Evolutionary conservation across 2,329 filamentous ascomycete species (phyloP).

Genomic region (Xylaria sp.): DNA sequence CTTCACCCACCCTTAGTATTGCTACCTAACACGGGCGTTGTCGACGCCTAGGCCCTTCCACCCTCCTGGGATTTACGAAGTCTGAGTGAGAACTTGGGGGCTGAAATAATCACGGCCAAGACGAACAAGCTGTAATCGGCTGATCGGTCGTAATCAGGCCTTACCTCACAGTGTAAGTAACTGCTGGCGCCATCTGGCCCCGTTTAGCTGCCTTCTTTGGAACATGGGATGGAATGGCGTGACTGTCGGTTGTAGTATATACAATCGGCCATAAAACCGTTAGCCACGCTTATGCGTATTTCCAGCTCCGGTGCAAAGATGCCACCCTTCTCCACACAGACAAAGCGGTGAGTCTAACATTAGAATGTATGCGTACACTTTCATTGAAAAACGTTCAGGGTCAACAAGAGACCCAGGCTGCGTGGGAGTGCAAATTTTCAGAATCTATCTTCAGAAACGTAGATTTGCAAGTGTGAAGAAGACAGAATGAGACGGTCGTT

Average conservation of each 20-base stretch:
- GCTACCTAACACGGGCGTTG: neutral
- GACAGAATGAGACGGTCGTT: too few species aligned
- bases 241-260: too few species aligned
- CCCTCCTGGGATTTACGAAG: neutral
- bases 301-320: neutral
- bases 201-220: neutral
- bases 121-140: neutral
- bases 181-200: neutral
- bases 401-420: neutral
- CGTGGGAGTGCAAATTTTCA: neutral
- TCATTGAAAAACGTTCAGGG: neutral
- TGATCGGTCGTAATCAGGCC: neutral
- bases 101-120: neutral
- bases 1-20: neutral
- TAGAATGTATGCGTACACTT: too few species aligned
- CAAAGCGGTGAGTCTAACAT: neutral
- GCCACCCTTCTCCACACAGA: neutral
- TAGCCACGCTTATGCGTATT: neutral
- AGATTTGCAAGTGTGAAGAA: neutral
- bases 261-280: neutral
- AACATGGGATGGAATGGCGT: neutral
- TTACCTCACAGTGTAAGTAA: neutral
- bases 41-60: neutral
- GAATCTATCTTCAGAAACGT: neutral
- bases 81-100: neutral